phyloP scores from a whole-genome alignment of 2,329 filamentous ascomycete genomes.

The Salinomyces thailandicus region DNA sequence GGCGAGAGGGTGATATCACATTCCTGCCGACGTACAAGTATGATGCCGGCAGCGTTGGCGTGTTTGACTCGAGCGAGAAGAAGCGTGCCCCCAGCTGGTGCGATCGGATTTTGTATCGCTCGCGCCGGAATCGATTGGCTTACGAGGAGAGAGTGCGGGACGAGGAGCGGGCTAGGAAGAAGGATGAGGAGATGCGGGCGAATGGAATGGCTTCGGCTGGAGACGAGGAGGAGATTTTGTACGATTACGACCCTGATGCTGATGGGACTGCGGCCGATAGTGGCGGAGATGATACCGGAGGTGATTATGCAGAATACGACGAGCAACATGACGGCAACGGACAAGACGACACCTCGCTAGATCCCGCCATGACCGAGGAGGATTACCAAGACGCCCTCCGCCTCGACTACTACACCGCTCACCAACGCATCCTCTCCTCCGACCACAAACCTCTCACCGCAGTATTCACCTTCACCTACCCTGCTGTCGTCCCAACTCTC shows the following conservation, averaged over 20 bases:
- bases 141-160: constrained; percentile 56
- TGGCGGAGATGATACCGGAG: constrained; percentile 43
- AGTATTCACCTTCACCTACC: constrained; percentile 73
- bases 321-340: constrained; percentile 33
- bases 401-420: constrained; percentile 67
- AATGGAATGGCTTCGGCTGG: constrained; percentile 62
- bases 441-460: constrained; percentile 90
- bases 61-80: constrained; percentile 95
- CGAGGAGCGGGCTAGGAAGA: constrained; percentile 55
- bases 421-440: constrained; percentile 81
- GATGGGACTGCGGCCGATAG: constrained; percentile 47
- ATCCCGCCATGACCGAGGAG: constrained; percentile 45
- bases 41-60: constrained; percentile 80
- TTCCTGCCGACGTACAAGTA: constrained; percentile 98
- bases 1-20: constrained; percentile 76
- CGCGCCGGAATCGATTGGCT: constrained; percentile 55
- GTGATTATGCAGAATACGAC: constrained; percentile 47
- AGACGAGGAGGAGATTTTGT: constrained; percentile 73
- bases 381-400: constrained; percentile 46
- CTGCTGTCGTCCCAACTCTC: constrained; percentile 73
- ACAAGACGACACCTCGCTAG: not conserved
- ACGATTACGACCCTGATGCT: constrained; percentile 78
- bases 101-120: constrained; percentile 82
- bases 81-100: constrained; percentile 91
- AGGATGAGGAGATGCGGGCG: constrained; percentile 76